These are phyloP conservation scores for Jamesozyma hellenica DNA, from an alignment of 805 yeast genomes.

Conservation along the genomic window DNA sequence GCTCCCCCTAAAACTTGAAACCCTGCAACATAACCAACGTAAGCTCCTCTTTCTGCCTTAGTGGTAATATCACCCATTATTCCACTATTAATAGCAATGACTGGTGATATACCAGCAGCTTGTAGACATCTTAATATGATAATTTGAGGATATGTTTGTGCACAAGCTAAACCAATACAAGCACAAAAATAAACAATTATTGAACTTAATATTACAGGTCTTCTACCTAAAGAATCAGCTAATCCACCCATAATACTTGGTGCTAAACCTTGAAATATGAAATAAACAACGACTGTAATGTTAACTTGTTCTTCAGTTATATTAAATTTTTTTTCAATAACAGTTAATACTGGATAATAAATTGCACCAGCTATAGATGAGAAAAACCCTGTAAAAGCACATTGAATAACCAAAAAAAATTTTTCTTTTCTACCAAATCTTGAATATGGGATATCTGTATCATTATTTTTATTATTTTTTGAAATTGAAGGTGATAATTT, in stretches of 20 bases:
- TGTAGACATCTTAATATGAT: conserved; percentile 63
- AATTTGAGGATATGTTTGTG: conserved; percentile 49
- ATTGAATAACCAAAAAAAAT: conserved; percentile 31
- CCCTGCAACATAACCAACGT: conserved; percentile 57
- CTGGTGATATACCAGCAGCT: conserved; percentile 68
- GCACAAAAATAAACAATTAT: conserved; percentile 47
- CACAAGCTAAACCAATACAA: conserved; percentile 55
- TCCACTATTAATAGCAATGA: conserved; percentile 61
- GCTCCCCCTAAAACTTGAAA: conserved; percentile 64
- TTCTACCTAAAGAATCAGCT: conserved; percentile 62
- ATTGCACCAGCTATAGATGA: conserved; percentile 69
- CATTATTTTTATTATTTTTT: background rate
- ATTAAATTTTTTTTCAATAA: conserved; percentile 43
- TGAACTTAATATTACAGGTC: conserved; percentile 54
- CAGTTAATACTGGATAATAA: conserved; percentile 66
- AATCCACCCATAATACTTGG: conserved; percentile 62
- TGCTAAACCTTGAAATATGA: conserved; percentile 63
- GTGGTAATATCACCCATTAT: conserved; percentile 66
- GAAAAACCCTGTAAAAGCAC: conserved; percentile 45
- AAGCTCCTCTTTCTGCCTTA: conserved; percentile 56
- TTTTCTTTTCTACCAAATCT: conserved; percentile 37
- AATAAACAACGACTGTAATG: conserved; percentile 65
- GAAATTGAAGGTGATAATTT: background rate
- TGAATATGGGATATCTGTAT: conserved; percentile 30
- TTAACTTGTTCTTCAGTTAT: conserved; percentile 51